These are phyloP conservation scores for Trichosanthes cucumerina DNA, from an alignment of 306 rosid species.

Conservation along the genomic window DNA sequence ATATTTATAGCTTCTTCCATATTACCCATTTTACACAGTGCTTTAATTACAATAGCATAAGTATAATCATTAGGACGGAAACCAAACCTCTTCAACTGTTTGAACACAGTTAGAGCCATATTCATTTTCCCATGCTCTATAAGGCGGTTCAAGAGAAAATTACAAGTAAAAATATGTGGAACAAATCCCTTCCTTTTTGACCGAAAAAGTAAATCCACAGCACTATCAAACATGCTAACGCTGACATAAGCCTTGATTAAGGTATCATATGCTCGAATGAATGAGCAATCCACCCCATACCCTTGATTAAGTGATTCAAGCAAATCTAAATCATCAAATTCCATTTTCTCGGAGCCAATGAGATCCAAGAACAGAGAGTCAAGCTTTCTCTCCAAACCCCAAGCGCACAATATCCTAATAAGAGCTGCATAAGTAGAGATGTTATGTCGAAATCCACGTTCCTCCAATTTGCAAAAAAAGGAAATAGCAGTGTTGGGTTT, in stretches of 20 bases:
- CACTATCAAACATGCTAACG: constrained; percentile 57
- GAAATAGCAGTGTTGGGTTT: constrained; percentile 46
- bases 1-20: constrained; percentile 32
- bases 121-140: constrained; percentile 33
- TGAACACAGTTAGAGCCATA: constrained; percentile 34
- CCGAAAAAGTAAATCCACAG: constrained; percentile 43
- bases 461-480: constrained; percentile 31
- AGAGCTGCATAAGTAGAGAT: constrained; percentile 38
- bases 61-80: constrained; percentile 54
- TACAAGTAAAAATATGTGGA: constrained; percentile 45
- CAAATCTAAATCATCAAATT: constrained; percentile 30
- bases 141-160: constrained; percentile 61
- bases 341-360: constrained; percentile 23
- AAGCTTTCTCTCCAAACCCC: constrained; percentile 40
- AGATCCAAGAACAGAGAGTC: constrained; percentile 51
- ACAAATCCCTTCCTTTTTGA: constrained; percentile 39
- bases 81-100: constrained; percentile 62
- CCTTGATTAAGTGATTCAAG: constrained; percentile 30
- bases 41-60: constrained; percentile 62
- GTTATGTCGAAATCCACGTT: constrained; percentile 32
- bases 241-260: constrained; percentile 54
- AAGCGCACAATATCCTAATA: constrained; percentile 43
- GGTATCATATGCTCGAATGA: constrained; percentile 36
- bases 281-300: constrained; percentile 14
- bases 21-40: constrained; percentile 44